Conservation (phyloP, 148 eudicot genomes). For the Persicaria maculosa region DNA sequence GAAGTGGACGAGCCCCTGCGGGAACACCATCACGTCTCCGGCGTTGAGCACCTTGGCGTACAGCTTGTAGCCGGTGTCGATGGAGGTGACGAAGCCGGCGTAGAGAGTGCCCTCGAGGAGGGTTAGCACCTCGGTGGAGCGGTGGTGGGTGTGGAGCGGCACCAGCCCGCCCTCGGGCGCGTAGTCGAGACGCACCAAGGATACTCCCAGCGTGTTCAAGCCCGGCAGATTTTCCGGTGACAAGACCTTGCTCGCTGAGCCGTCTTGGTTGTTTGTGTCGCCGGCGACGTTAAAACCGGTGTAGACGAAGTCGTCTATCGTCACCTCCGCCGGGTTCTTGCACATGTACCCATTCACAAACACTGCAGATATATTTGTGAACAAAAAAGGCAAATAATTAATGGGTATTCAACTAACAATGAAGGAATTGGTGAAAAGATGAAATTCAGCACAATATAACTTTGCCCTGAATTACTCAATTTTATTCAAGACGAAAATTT, state of each 20-base stretch:
- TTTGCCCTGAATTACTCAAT: too few relatives aligned
- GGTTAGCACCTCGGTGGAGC: background rate
- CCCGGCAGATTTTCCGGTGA: constrained; percentile 16
- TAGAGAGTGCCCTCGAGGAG: background rate
- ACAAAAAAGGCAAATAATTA: too few relatives aligned
- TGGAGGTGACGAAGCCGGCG: background rate
- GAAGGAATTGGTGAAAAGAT: too few relatives aligned
- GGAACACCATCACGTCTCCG: too few relatives aligned
- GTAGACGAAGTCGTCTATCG: constrained; percentile 18
- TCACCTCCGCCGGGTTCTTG: constrained; percentile 5
- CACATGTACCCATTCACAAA: background rate
- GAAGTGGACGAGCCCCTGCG: too few relatives aligned
- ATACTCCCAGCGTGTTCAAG: constrained; percentile 26
- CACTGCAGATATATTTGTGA: background rate
- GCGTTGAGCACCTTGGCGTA: too few relatives aligned
- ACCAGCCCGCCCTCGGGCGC: constrained; percentile 9
- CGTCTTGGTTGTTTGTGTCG: constrained; percentile 7
- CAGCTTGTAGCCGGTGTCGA: background rate
- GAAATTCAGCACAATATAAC: too few relatives aligned
- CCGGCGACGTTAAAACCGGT: constrained; percentile 18
- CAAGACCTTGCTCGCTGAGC: background rate
- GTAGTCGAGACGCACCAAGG: constrained; percentile 20
- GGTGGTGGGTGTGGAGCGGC: background rate
- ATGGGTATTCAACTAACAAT: too few relatives aligned
- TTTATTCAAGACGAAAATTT: too few relatives aligned